phyloP scores from a whole-genome alignment of 2,329 filamentous ascomycete species.

The Rasamsonia emersonii region DNA sequence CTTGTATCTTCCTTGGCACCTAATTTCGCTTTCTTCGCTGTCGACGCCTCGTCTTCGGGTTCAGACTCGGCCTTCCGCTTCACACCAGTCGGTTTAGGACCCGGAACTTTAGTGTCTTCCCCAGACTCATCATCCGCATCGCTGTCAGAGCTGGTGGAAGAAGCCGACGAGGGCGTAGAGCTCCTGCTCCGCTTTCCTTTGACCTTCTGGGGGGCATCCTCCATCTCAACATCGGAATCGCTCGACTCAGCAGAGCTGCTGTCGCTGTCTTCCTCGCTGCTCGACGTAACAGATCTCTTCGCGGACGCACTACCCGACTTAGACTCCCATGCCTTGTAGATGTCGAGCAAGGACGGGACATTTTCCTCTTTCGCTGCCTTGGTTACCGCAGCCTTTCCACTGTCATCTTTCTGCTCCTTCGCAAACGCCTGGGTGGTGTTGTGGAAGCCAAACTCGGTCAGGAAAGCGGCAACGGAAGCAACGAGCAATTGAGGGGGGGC shows the following conservation, averaged over 20 bases:
- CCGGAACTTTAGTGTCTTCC: constrained; percentile 38
- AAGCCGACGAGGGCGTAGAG: constrained; percentile 20
- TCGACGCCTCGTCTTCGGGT: constrained; percentile 41
- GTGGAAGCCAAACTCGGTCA: constrained; percentile 57
- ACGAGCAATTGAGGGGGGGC: constrained; percentile 54
- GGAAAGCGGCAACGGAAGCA: constrained; percentile 58
- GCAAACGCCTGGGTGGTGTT: constrained; percentile 54
- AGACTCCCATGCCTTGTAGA: constrained; percentile 25
- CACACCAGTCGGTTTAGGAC: constrained; percentile 31
- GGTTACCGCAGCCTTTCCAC: constrained; percentile 19
- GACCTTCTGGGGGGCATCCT: constrained; percentile 30
- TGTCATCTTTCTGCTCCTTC: constrained; percentile 46
- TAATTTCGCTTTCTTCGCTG: constrained; percentile 46
- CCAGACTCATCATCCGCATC: constrained; percentile 45
- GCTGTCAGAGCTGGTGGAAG: constrained; percentile 36
- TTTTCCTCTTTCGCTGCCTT: constrained; percentile 17
- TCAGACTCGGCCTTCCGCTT: constrained; percentile 53
- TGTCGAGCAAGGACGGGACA: constrained; percentile 31
- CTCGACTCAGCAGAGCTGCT: constrained; percentile 10
- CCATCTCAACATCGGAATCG: constrained; percentile 35
- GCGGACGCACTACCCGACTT: constrained; percentile 10
- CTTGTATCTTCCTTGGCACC: constrained; percentile 16
- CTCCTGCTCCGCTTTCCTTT: constrained; percentile 12
- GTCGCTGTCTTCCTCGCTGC: constrained; percentile 12
- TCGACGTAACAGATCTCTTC: constrained; percentile 13